Conservation (phyloP, 2,329 filamentous ascomycete species). For the Colletotrichum falcatum region DNA sequence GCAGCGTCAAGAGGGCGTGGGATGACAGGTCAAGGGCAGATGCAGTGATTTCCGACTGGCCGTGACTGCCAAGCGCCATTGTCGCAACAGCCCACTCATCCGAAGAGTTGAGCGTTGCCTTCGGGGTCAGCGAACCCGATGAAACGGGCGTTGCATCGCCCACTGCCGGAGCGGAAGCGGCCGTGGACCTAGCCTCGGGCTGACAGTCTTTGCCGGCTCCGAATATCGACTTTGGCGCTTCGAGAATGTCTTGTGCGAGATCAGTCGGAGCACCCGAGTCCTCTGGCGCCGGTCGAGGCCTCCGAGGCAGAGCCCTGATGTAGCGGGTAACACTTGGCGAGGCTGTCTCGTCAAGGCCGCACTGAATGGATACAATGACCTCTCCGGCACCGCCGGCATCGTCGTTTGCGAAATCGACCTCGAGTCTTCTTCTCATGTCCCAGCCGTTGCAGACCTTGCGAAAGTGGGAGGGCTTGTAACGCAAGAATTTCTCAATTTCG, state of each 20-base stretch:
- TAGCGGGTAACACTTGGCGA: conserved; percentile 59
- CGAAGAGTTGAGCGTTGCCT: conserved; percentile 30
- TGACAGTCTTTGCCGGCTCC: conserved; percentile 11
- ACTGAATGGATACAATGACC: conserved; percentile 78
- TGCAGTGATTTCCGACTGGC: conserved; percentile 73
- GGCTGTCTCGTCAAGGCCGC: conserved; percentile 73
- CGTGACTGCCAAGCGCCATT: conserved; percentile 49
- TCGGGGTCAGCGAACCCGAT: conserved; percentile 31
- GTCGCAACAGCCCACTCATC: conserved; percentile 37
- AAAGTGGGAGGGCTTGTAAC: conserved; percentile 81
- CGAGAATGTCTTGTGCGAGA: not conserved
- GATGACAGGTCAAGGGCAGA: conserved; percentile 80
- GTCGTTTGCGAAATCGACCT: conserved; percentile 90
- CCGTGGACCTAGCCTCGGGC: conserved; percentile 8
- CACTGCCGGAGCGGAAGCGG: not conserved
- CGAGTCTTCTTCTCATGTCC: conserved; percentile 89
- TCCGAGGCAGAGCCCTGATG: conserved; percentile 49
- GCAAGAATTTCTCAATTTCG: conserved; percentile 83
- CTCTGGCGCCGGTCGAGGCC: not conserved
- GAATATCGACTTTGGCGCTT: conserved; percentile 48
- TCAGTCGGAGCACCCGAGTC: not conserved
- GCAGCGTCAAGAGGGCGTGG: conserved; percentile 75
- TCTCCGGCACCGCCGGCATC: conserved; percentile 84
- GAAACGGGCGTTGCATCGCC: conserved; percentile 27
- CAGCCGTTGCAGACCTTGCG: conserved; percentile 83